phyloP scores from a whole-genome alignment of 176 grass and related monocot genomes.

The Cymbopogon citratus region DNA sequence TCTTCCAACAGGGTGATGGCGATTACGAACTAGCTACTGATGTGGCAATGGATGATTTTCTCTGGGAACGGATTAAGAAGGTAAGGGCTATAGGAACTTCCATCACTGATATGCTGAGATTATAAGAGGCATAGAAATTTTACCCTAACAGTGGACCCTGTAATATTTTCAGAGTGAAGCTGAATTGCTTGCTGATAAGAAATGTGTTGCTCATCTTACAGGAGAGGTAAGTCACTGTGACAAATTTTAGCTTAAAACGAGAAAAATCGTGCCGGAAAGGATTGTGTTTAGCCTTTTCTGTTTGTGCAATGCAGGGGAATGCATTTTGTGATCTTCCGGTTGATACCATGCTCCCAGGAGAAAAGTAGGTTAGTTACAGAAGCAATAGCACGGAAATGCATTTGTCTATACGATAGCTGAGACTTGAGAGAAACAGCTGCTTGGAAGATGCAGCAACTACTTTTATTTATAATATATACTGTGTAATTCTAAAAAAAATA shows the following conservation, averaged over 20 bases:
- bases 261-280: background rate
- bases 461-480: background rate
- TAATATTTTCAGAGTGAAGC: conserved; percentile 69
- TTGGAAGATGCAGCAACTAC: conserved; percentile 6
- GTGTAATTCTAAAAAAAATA: no score
- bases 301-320: conserved; percentile 54
- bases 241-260: background rate
- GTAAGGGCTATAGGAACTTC: conserved; percentile 23
- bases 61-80: conserved; percentile 82
- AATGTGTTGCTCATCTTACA: conserved; percentile 92
- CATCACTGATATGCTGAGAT: background rate
- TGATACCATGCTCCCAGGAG: conserved; percentile 91
- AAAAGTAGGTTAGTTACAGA: conserved; percentile 34
- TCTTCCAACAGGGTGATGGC: conserved; percentile 62
- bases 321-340: conserved; percentile 81
- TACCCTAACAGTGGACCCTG: background rate
- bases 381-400: background rate
- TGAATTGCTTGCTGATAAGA: conserved; percentile 92
- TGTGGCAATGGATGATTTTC: conserved; percentile 82
- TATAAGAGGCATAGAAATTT: background rate
- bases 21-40: conserved; percentile 82
- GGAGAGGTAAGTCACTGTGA: conserved; percentile 62
- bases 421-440: background rate
- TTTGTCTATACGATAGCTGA: background rate
- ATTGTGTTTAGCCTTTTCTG: background rate